These are phyloP conservation scores for Colletotrichum endophyticum DNA, from an alignment of 2,329 filamentous ascomycete genomes.

Conservation along the genomic window DNA sequence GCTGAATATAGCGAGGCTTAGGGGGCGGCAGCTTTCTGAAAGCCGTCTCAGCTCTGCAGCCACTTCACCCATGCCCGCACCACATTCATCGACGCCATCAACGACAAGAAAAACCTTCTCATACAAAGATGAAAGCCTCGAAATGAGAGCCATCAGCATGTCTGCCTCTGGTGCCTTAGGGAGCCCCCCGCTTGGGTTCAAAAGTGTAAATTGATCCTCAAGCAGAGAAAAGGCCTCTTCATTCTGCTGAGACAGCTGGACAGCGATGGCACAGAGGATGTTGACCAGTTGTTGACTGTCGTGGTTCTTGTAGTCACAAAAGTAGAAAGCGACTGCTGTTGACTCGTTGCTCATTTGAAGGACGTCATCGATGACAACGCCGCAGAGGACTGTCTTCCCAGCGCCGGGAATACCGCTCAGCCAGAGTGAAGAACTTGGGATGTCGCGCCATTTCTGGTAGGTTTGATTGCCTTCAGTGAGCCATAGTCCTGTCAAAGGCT, in stretches of 20 bases:
- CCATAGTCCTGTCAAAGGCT: background rate
- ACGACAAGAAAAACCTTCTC: background rate
- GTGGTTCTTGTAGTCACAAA: background rate
- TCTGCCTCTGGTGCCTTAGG: background rate
- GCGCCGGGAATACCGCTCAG: background rate
- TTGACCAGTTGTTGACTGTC: background rate
- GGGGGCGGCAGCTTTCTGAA: fast-evolving
- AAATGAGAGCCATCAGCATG: fast-evolving
- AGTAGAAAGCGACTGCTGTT: background rate
- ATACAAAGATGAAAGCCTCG: background rate
- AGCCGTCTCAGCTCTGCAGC: background rate
- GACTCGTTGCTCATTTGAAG: background rate
- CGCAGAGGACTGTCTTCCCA: background rate
- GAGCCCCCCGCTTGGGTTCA: background rate
- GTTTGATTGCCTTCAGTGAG: background rate
- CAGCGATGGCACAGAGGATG: background rate
- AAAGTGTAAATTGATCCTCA: background rate
- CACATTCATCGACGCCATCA: background rate
- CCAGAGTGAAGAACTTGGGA: background rate
- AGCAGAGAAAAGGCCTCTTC: background rate
- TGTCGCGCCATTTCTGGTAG: background rate
- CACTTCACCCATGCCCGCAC: background rate
- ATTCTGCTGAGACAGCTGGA: background rate
- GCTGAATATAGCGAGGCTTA: background rate
- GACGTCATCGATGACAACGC: background rate